Evolutionary conservation across 441 rosid genomes (phyloP).

Genomic region (Gossypium laxum): DNA sequence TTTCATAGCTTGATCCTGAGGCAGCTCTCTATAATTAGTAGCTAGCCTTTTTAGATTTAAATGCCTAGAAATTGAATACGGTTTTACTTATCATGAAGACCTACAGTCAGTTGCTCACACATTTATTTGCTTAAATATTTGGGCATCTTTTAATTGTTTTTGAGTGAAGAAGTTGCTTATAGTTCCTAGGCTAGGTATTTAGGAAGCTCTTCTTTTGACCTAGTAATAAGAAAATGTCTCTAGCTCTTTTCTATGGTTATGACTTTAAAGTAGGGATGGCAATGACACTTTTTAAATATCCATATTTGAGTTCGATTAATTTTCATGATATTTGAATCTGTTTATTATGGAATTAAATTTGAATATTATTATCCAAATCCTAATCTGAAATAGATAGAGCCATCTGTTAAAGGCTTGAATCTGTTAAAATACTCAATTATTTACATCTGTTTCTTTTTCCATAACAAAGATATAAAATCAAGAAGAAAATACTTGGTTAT

Average conservation of each 20-base stretch:
- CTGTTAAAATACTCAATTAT: background rate
- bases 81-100: background rate
- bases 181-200: background rate
- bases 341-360: background rate
- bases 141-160: background rate
- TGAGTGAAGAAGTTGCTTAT: background rate
- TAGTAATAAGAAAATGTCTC: background rate
- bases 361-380: background rate
- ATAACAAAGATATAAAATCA: background rate
- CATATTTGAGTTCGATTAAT: background rate
- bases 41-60: background rate
- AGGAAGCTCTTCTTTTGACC: background rate
- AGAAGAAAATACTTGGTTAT: background rate
- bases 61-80: background rate
- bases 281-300: background rate
- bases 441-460: background rate
- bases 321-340: background rate
- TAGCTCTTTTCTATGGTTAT: background rate
- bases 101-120: background rate
- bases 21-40: background rate
- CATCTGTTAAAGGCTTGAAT: background rate
- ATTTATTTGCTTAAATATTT: background rate
- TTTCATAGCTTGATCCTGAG: background rate
- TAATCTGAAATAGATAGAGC: background rate
- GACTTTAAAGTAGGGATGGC: background rate